Percentiles rank a stretch among this genome's conserved stretches.
Conservation (phyloP, 2,329 filamentous ascomycete species). For the Alternaria sp. region DNA sequence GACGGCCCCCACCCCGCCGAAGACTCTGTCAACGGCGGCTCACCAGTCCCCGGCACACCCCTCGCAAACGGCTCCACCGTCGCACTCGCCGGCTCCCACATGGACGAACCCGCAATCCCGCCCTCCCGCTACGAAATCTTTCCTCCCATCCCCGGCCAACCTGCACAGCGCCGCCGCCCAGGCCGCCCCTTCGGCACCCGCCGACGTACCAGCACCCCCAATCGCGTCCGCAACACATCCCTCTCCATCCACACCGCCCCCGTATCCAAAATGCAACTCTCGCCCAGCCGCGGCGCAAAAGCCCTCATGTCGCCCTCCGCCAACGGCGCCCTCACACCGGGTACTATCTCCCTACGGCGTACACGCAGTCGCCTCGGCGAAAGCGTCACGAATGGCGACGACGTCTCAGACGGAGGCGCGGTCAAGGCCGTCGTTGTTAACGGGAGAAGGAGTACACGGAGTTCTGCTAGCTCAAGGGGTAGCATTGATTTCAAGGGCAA, state of each 20-base stretch:
- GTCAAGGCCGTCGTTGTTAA: constrained; percentile 33
- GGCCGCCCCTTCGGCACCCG: constrained; percentile 48
- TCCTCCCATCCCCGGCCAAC: constrained; percentile 66
- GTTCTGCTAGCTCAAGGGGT: constrained; percentile 37
- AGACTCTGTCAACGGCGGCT: constrained; percentile 39
- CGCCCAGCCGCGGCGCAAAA: constrained; percentile 37
- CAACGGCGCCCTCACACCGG: constrained; percentile 42
- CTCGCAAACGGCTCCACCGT: constrained; percentile 39
- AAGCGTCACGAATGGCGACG: constrained; percentile 47
- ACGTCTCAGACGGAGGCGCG: constrained; percentile 38
- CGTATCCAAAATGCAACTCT: constrained; percentile 40
- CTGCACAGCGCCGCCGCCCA: constrained; percentile 42
- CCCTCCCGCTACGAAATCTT: constrained; percentile 78
- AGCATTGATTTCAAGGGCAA: constrained; percentile 39
- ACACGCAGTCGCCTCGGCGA: constrained; percentile 54
- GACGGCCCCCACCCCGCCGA: constrained; percentile 30
- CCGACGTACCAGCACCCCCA: constrained; percentile 46
- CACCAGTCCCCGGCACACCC: constrained; percentile 41
- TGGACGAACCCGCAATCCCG: constrained; percentile 61
- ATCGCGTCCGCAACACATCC: constrained; percentile 30
- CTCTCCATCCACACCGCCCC: constrained; percentile 41
- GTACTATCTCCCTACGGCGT: constrained; percentile 40
- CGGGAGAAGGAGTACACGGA: constrained; percentile 38
- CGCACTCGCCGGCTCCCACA: constrained; percentile 39
- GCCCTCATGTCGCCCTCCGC: constrained; percentile 32